Conservation (phyloP, 139 green algal species). For the Auxenochlorella pyrenoidosa region DNA sequence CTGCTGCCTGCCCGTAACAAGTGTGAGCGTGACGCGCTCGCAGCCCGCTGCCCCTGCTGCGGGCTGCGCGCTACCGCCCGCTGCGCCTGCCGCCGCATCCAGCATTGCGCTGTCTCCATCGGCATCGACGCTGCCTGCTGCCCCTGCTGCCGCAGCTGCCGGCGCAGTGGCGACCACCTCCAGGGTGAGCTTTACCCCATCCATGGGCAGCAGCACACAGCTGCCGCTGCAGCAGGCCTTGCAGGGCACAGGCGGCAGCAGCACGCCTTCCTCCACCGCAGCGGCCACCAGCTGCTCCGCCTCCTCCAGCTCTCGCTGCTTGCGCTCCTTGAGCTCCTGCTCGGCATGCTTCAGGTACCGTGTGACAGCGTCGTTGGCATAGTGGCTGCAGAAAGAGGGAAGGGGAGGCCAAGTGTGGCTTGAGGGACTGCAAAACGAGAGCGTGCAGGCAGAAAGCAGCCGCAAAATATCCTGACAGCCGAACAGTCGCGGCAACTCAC, state of each 20-base stretch:
- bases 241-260: slow-evolving; percentile 23
- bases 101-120: not conserved
- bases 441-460: no score
- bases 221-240: slow-evolving; percentile 18
- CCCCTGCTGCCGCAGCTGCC: not conserved
- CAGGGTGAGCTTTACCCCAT: not conserved
- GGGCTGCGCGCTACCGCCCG: not conserved
- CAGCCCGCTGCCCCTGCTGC: not conserved
- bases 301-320: slow-evolving; percentile 1
- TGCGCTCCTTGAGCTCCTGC: not conserved
- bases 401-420: not conserved
- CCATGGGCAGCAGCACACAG: not conserved
- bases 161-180: not conserved
- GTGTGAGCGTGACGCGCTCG: not conserved
- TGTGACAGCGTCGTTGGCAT: slow-evolving; percentile 7
- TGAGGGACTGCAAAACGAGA: no score
- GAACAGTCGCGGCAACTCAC: not conserved
- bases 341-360: not conserved
- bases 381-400: not conserved
- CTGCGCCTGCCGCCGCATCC: not conserved
- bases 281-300: slow-evolving; percentile 4
- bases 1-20: not conserved
- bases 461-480: no score
- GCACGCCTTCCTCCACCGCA: slow-evolving; percentile 24
- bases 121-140: not conserved